Conservation (phyloP, 108 stramenopile species). For the Nitzschia inconspicua region DNA sequence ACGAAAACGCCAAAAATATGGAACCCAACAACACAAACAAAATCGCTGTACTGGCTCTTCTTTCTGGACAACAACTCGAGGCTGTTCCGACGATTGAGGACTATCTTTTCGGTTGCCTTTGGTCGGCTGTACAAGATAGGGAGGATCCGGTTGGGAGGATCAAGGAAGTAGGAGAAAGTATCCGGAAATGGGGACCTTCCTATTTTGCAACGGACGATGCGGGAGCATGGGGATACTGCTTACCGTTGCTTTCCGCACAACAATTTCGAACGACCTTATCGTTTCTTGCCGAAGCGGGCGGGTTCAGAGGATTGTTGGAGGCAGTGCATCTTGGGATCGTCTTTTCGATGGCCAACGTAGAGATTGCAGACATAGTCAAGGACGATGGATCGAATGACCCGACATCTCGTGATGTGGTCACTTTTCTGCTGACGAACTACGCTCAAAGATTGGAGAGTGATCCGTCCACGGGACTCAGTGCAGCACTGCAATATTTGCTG, state of each 20-base stretch:
- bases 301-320: constrained; percentile 61
- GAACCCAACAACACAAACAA: constrained; percentile 32
- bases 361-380: constrained; percentile 25
- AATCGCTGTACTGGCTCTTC: constrained; percentile 31
- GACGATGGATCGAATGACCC: constrained; percentile 3
- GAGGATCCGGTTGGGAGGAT: constrained; percentile 37
- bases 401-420: constrained; percentile 12
- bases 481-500: constrained; percentile 45
- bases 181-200: constrained; percentile 66
- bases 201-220: constrained; percentile 64
- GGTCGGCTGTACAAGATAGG: constrained; percentile 48
- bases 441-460: constrained; percentile 22
- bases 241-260: constrained; percentile 67
- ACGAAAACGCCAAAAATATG: constrained; percentile 21
- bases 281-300: constrained; percentile 62
- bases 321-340: constrained; percentile 64
- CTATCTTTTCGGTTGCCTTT: constrained; percentile 65
- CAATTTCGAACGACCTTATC: constrained; percentile 69
- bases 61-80: constrained; percentile 21
- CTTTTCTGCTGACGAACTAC: constrained; percentile 40
- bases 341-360: constrained; percentile 6
- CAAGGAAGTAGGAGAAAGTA: constrained; percentile 41
- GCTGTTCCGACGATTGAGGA: constrained; percentile 69
- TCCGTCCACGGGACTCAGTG: constrained; percentile 8
- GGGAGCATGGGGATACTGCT: constrained; percentile 72